phyloP scores from a whole-genome alignment of 768 basidiomycete species.

The Piloderma croceum region DNA sequence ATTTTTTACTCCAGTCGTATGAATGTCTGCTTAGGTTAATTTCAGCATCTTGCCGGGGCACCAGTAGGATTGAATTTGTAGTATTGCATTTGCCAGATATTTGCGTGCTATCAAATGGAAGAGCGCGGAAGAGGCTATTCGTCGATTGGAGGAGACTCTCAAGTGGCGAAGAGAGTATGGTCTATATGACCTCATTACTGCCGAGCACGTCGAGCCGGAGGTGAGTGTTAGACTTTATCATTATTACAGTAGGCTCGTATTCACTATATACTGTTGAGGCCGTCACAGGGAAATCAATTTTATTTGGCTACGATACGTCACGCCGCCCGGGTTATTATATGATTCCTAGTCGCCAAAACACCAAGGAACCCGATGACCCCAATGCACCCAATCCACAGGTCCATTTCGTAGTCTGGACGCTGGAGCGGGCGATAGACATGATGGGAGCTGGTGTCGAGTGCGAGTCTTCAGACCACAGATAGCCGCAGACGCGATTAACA shows the following conservation, averaged over 20 bases:
- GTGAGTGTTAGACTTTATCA: slow-evolving; percentile 32
- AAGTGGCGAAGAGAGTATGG: slow-evolving; percentile 80
- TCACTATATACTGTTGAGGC: slow-evolving; percentile 35
- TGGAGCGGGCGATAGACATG: slow-evolving; percentile 72
- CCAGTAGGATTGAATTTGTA: too few species aligned
- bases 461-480: too few species aligned
- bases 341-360: slow-evolving; percentile 60
- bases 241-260: not conserved
- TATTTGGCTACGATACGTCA: slow-evolving; percentile 81
- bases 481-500: too few species aligned
- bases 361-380: slow-evolving; percentile 55
- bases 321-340: not conserved
- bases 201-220: slow-evolving; percentile 69
- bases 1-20: too few species aligned
- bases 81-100: slow-evolving; percentile 54
- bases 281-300: slow-evolving; percentile 75
- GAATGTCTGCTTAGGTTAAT: slow-evolving; percentile 66
- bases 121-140: slow-evolving; percentile 44
- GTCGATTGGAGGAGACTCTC: slow-evolving; percentile 64
- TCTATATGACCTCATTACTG: slow-evolving; percentile 54
- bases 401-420: slow-evolving; percentile 67
- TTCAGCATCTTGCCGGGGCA: too few species aligned
- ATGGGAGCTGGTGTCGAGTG: slow-evolving; percentile 82
- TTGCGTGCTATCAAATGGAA: slow-evolving; percentile 78
- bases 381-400: slow-evolving; percentile 62